Conservation (phyloP, 2,329 filamentous ascomycete species). For the Chaetomiaceae sp. region DNA sequence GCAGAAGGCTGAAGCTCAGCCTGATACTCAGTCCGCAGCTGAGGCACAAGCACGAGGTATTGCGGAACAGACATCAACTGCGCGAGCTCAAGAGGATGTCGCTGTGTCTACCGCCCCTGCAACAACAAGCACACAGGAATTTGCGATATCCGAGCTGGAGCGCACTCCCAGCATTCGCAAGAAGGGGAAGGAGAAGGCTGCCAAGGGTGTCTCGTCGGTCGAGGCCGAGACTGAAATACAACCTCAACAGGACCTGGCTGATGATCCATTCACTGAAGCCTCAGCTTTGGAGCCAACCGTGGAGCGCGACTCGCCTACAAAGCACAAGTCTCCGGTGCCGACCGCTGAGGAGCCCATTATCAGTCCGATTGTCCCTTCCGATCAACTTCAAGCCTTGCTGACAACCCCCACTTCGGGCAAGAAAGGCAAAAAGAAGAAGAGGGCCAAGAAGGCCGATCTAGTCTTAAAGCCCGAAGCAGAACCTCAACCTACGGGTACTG, state of each 20-base stretch:
- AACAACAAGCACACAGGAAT: background rate
- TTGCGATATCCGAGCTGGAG: background rate
- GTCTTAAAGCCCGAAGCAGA: slow-evolving; percentile 1
- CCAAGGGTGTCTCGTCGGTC: slow-evolving; percentile 21
- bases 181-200: slow-evolving; percentile 27
- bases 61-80: background rate
- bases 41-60: background rate
- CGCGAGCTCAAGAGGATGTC: background rate
- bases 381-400: background rate
- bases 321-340: background rate
- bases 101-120: background rate
- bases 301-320: background rate
- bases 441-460: slow-evolving; percentile 34
- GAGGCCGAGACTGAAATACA: slow-evolving; percentile 16
- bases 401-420: slow-evolving; percentile 4
- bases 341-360: background rate
- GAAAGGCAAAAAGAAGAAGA: slow-evolving; percentile 34
- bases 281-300: background rate
- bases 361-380: background rate
- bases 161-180: slow-evolving; percentile 7
- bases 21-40: background rate
- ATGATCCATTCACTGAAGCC: background rate
- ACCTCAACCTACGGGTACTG: background rate
- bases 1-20: background rate
- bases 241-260: background rate